These are phyloP conservation scores for Datisca glomerata DNA, from an alignment of 306 rosid genomes.

Conservation along the genomic window DNA sequence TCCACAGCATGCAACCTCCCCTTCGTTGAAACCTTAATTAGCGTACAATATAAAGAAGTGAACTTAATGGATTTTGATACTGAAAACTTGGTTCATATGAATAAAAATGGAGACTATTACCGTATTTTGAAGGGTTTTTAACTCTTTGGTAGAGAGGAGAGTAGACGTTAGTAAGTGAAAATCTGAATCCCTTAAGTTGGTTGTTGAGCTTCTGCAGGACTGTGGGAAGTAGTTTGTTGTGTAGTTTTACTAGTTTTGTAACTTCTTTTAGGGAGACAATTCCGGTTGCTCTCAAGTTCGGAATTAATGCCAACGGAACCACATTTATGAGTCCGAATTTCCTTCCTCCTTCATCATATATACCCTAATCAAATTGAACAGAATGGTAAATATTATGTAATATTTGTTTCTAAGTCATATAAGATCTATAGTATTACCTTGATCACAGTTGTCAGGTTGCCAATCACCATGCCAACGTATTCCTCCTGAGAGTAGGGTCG, in stretches of 20 bases:
- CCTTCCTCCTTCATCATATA: constrained; percentile 40
- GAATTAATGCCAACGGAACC: constrained; percentile 21
- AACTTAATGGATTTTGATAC: neutral
- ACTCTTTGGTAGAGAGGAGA: neutral
- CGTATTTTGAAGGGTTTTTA: neutral
- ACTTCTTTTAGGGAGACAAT: constrained; percentile 21
- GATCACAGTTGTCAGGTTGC: constrained; percentile 24
- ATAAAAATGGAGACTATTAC: neutral
- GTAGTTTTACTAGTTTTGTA: neutral
- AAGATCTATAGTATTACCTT: constrained; percentile 10
- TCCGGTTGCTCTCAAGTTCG: constrained; percentile 14
- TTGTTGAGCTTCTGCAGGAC: neutral
- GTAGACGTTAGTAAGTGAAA: neutral
- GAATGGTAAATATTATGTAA: neutral
- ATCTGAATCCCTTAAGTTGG: constrained; percentile 3
- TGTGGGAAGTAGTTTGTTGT: constrained; percentile 2
- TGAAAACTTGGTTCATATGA: neutral
- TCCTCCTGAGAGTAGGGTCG: constrained; percentile 14
- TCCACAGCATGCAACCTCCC: constrained; percentile 46
- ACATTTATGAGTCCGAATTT: constrained; percentile 27
- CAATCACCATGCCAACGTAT: constrained; percentile 25
- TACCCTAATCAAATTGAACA: constrained; percentile 15
- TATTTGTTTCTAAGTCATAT: neutral
- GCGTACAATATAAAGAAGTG: neutral
- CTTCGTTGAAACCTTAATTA: constrained; percentile 34